Evolutionary conservation across 176 grass and related monocot genomes (phyloP).

Genomic region (Tillandsia leiboldiana): DNA sequence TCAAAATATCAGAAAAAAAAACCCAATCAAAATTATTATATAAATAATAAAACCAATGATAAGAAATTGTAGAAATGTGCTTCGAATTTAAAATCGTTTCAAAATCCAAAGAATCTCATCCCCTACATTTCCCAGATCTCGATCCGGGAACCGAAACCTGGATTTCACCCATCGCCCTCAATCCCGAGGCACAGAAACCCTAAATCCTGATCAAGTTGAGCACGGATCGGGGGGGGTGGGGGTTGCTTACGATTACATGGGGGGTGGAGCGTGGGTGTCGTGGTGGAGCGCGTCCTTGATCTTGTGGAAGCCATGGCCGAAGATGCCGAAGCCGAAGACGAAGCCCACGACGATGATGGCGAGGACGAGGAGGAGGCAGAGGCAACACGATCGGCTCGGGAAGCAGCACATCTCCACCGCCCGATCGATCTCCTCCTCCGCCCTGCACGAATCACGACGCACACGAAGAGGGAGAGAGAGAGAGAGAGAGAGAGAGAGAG

Average conservation of each 20-base stretch:
- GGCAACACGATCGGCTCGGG: slow-evolving; percentile 20
- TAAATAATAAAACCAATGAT: neutral
- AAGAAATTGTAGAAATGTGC: neutral
- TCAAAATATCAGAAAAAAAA: too few species aligned
- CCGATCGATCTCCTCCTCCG: neutral
- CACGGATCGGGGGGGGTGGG: too few species aligned
- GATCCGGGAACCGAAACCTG: too few species aligned
- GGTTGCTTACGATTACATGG: too few species aligned
- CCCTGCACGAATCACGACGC: too few species aligned
- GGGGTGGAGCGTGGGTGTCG: neutral
- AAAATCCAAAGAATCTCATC: too few species aligned
- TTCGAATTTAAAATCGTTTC: too few species aligned
- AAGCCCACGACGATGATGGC: slow-evolving; percentile 13
- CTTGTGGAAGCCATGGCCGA: slow-evolving; percentile 23
- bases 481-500: neutral
- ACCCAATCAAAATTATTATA: too few species aligned
- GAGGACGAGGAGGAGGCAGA: slow-evolving; percentile 16
- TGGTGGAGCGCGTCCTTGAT: slow-evolving; percentile 17
- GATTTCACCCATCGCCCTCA: too few species aligned
- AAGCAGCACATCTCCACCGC: slow-evolving; percentile 10
- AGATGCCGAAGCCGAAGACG: slow-evolving; percentile 21
- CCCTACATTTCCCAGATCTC: too few species aligned
- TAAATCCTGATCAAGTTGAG: too few species aligned
- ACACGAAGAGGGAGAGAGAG: neutral
- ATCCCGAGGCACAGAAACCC: too few species aligned